Conservation (phyloP, 164 flowering plant species). For the Akebia trifoliata region DNA sequence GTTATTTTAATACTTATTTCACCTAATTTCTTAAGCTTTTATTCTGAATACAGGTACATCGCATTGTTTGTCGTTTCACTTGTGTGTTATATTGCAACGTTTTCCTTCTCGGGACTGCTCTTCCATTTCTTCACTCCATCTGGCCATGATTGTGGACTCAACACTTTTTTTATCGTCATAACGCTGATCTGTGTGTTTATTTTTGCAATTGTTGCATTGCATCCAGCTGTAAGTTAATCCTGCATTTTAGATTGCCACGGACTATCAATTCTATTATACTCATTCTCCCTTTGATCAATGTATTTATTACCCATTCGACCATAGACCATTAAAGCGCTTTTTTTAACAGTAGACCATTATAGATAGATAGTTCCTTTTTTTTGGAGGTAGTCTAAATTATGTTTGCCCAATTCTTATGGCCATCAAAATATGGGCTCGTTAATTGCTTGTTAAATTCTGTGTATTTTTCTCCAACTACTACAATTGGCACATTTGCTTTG, state of each 20-base stretch:
- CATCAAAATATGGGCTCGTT: too few relatives aligned
- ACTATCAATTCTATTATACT: too few relatives aligned
- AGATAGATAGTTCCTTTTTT: too few relatives aligned
- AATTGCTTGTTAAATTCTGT: too few relatives aligned
- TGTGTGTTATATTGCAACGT: conserved; percentile 67
- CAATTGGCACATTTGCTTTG: background rate
- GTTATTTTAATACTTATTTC: background rate
- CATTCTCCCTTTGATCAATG: too few relatives aligned
- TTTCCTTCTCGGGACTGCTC: conserved; percentile 79
- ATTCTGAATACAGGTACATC: conserved; percentile 53
- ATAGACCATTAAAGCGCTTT: too few relatives aligned
- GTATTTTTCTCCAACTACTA: too few relatives aligned
- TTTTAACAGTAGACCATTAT: too few relatives aligned
- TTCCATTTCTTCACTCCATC: conserved; percentile 90
- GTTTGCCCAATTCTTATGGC: too few relatives aligned
- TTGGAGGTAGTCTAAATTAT: too few relatives aligned
- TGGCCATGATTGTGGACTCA: conserved; percentile 94
- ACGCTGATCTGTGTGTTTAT: conserved; percentile 63
- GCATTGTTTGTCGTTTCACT: conserved; percentile 86
- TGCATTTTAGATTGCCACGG: conserved; percentile 4
- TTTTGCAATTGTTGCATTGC: conserved; percentile 74
- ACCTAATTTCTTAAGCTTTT: background rate
- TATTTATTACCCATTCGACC: too few relatives aligned
- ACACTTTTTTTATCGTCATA: conserved; percentile 80
- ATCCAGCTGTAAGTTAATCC: conserved; percentile 68